Base-by-base conservation (phyloP, 208 protist species). In the Leishmania tropica region DNA sequence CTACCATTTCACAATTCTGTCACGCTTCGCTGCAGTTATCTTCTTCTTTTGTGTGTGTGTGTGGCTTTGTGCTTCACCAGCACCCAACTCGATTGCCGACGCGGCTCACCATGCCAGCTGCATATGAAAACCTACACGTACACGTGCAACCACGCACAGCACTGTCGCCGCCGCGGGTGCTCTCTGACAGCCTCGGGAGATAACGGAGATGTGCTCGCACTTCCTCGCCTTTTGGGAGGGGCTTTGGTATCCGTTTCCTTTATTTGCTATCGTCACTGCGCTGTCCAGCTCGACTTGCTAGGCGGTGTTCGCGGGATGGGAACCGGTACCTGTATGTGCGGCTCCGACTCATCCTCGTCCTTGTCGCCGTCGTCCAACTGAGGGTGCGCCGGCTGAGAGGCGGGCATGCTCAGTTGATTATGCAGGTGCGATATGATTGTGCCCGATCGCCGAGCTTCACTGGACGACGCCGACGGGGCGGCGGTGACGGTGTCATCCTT, bases 291-390 rank as follows among this genome's bases (percentile, higher is more conserved):
- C 48, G 15, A 42, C 35, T 58, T 76, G 13, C 72, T 31, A 1
- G 40, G 31, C 21, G 11, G 28, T 28, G 70, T 28, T 56, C 76
- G 81, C 7, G 81, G 81, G 0, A 76, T 78, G 13, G 81, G 81
- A 31, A 75, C 48, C 3, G 81, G 81, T 35, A 56, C 60, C 5
- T 54, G 70, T 6, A 79, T 40, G 62, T 81, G 82, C 53, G 70
- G 72, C 72, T 81, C 72, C 0, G 70, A 56, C 28, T 81, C 72
- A 13, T 81, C 81, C 11, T 62, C 70, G 53, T 75, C 82, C 10
- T 60, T 48, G 42, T 82, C 71, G 5, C 48, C 11, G 11, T 37
- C 53, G n/a, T 28, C 48, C 6, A 8, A 40, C 17, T 15, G 47
- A 21, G 10, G n/a, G 72, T 60, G 48, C 37, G 31, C 11, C 47